phyloP scores from a whole-genome alignment of 2,329 filamentous ascomycete genomes.

The Thelonectria rubi region DNA sequence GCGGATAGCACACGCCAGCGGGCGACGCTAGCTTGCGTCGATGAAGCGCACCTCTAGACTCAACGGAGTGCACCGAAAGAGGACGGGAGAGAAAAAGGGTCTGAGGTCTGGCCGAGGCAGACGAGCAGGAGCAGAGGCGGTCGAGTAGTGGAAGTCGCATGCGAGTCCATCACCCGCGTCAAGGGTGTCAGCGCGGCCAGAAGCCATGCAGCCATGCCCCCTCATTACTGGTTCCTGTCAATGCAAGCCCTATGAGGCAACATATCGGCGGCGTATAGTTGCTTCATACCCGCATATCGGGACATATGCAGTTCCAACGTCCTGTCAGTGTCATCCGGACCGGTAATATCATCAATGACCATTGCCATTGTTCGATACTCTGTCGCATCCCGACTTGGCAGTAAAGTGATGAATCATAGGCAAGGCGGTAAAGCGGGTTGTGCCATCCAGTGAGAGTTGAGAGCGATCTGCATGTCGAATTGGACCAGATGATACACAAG shows the following conservation, averaged over 20 bases:
- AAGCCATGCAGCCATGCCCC: slow-evolving; percentile 23
- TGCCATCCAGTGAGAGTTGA: neutral
- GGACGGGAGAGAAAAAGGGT: slow-evolving; percentile 18
- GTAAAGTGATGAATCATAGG: neutral
- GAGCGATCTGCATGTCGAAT: neutral
- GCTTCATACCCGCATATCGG: slow-evolving; percentile 21
- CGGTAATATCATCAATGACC: neutral
- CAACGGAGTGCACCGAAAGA: slow-evolving; percentile 15
- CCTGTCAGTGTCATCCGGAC: slow-evolving; percentile 7
- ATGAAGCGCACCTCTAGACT: slow-evolving; percentile 10
- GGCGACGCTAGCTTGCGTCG: slow-evolving; percentile 30
- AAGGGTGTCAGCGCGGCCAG: slow-evolving; percentile 20
- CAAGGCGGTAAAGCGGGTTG: neutral
- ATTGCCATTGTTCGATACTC: neutral
- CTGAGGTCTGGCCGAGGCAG: neutral
- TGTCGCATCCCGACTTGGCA: neutral
- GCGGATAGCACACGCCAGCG: slow-evolving; percentile 34
- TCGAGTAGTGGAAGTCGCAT: slow-evolving; percentile 3
- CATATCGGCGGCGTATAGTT: neutral
- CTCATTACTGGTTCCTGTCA: slow-evolving; percentile 14
- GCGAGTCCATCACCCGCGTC: slow-evolving; percentile 14
- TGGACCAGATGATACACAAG: slow-evolving; percentile 9
- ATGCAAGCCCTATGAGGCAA: slow-evolving; percentile 32
- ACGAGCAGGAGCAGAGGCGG: neutral
- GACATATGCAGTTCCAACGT: slow-evolving; percentile 33